These are phyloP conservation scores for Penicillium decumbens DNA, from an alignment of 2,329 filamentous ascomycete genomes.

Conservation along the genomic window DNA sequence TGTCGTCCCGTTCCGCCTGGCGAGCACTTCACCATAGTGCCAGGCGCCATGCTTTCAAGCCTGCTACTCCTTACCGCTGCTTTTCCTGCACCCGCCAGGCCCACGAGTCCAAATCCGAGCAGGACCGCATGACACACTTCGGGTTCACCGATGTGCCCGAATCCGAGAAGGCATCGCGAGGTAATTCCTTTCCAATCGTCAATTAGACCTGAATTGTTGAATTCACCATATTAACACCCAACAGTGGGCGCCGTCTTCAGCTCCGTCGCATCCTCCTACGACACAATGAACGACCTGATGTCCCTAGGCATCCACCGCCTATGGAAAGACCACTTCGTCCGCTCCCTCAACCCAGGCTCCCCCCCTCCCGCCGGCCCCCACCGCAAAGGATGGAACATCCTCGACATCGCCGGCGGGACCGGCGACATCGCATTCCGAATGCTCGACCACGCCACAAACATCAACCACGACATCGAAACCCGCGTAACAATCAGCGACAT, in stretches of 20 bases:
- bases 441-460: slow-evolving; percentile 75
- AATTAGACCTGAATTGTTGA: no score
- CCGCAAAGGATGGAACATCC: slow-evolving; percentile 59
- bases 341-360: slow-evolving; percentile 77
- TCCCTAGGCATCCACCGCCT: slow-evolving; percentile 93
- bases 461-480: slow-evolving; percentile 75
- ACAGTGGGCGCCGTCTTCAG: slow-evolving; percentile 84
- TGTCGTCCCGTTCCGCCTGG: slow-evolving; percentile 37
- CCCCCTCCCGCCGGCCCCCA: slow-evolving; percentile 32
- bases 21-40: slow-evolving; percentile 34
- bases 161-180: slow-evolving; percentile 66
- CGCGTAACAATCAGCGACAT: slow-evolving; percentile 92
- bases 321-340: slow-evolving; percentile 97
- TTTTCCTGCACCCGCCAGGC: slow-evolving; percentile 48
- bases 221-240: neutral
- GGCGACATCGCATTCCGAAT: slow-evolving; percentile 97
- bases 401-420: slow-evolving; percentile 94
- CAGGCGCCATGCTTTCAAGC: slow-evolving; percentile 26
- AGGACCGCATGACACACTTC: slow-evolving; percentile 73
- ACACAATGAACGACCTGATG: slow-evolving; percentile 99
- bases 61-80: slow-evolving; percentile 42
- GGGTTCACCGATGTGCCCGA: slow-evolving; percentile 83
- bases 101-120: slow-evolving; percentile 38
- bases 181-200: slow-evolving; percentile 34
- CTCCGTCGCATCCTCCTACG: slow-evolving; percentile 89